A percentile compares a stretch with the other conserved stretches of the same genome.
Conservation (phyloP, 2,329 filamentous ascomycete genomes). For the Paradendryphiella salina region DNA sequence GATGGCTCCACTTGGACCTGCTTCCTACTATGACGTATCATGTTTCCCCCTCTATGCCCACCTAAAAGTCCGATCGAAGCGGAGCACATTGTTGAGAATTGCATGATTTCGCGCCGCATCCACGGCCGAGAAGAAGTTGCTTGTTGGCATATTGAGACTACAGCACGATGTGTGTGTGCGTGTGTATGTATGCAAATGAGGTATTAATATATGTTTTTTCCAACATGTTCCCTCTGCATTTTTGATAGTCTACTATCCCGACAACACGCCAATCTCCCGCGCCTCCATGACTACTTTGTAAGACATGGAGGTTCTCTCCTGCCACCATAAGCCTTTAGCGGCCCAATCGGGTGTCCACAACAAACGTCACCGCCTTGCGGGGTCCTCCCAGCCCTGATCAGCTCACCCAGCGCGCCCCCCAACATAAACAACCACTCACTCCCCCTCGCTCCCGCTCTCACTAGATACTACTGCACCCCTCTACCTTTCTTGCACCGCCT, state of each 20-base stretch:
- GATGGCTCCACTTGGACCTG: constrained; percentile 9
- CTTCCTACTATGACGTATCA: constrained; percentile 31
- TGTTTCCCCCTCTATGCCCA: constrained; percentile 4
- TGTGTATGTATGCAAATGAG: constrained; percentile 14
- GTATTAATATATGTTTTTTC: constrained; percentile 30
- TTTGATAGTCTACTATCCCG: not conserved
- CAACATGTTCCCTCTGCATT: not conserved
- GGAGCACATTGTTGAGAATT: constrained; percentile 11
- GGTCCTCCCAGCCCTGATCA: constrained; percentile 24
- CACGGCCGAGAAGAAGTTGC: constrained; percentile 34
- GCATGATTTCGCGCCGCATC: constrained; percentile 14
- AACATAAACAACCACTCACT: constrained; percentile 26
- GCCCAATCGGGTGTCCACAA: constrained; percentile 31
- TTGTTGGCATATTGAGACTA: not conserved
- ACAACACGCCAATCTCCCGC: constrained; percentile 9
- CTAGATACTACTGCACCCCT: constrained; percentile 22
- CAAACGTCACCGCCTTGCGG: constrained; percentile 39
- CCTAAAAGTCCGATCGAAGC: constrained; percentile 14
- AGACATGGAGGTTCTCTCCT: constrained; percentile 14
- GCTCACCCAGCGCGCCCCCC: constrained; percentile 29
- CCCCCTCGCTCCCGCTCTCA: constrained; percentile 18
- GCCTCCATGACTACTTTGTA: constrained; percentile 26
- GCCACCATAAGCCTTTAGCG: constrained; percentile 12
- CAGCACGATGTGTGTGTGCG: too few species aligned
- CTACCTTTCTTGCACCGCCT: constrained; percentile 31